A percentile compares a stretch with the other conserved stretches of the same genome.
phyloP scores from a whole-genome alignment of 164 flowering plant species.

The Vitis cinerea region DNA sequence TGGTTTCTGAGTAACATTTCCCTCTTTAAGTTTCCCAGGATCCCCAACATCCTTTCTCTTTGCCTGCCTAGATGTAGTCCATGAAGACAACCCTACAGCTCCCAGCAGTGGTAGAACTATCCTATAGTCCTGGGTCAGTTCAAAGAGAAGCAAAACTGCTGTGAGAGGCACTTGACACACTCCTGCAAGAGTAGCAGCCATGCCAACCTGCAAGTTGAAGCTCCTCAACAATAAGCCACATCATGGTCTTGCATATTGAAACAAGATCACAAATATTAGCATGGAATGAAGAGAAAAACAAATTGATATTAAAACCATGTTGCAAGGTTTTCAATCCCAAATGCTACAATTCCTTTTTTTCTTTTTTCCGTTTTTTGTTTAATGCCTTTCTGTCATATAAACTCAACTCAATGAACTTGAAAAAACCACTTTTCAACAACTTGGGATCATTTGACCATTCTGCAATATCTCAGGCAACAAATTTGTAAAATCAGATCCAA shows the following conservation, averaged over 20 bases:
- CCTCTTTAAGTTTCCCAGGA: conserved; percentile 17
- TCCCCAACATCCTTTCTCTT: conserved; percentile 31
- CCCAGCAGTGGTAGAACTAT: conserved; percentile 89
- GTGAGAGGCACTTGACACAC: conserved; percentile 97
- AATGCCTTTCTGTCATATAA: not conserved
- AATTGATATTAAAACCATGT: not conserved
- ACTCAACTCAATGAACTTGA: not conserved
- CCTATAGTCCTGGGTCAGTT: conserved; percentile 87
- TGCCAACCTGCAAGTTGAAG: conserved; percentile 71
- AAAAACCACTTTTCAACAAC: not conserved
- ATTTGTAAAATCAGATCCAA: not conserved
- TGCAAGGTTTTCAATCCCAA: not conserved
- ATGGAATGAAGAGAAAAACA: too few species aligned
- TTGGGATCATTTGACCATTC: not conserved
- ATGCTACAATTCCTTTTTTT: not conserved
- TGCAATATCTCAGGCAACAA: not conserved
- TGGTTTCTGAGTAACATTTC: conserved; percentile 19
- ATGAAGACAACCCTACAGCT: conserved; percentile 88
- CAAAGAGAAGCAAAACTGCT: conserved; percentile 86
- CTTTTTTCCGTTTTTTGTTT: too few species aligned
- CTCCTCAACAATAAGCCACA: conserved; percentile 2
- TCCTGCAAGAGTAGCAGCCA: conserved; percentile 99
- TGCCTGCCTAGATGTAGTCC: conserved; percentile 72
- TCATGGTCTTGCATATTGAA: not conserved
- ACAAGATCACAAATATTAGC: too few species aligned